phyloP scores from a whole-genome alignment of 1,139 yeast genomes.

The Zygotorulaspora mrakii region DNA sequence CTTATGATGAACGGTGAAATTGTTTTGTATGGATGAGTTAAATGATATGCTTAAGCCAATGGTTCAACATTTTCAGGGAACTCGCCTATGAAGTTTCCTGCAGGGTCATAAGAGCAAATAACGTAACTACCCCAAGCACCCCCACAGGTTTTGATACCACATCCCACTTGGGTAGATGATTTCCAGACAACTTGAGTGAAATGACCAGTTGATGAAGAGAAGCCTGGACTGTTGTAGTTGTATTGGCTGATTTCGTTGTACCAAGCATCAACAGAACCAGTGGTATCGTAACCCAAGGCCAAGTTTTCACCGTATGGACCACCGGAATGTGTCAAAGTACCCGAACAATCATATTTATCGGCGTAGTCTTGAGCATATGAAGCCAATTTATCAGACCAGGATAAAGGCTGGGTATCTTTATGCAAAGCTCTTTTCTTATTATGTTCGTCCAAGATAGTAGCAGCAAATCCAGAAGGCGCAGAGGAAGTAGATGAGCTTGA shows the following conservation, averaged over 20 bases:
- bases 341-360: slow-evolving; percentile 64
- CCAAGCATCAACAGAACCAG: slow-evolving; percentile 79
- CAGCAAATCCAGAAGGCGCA: slow-evolving; percentile 30
- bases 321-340: slow-evolving; percentile 66
- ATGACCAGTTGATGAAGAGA: slow-evolving; percentile 54
- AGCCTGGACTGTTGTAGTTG: slow-evolving; percentile 47
- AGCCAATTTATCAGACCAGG: slow-evolving; percentile 65
- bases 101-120: slow-evolving; percentile 57
- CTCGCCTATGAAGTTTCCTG: slow-evolving; percentile 54
- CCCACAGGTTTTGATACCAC: slow-evolving; percentile 56
- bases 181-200: slow-evolving; percentile 89
- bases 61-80: slow-evolving; percentile 36
- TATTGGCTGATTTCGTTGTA: slow-evolving; percentile 63
- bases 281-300: slow-evolving; percentile 62
- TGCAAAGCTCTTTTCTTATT: slow-evolving; percentile 66
- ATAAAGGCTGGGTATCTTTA: slow-evolving; percentile 49
- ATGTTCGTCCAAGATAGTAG: slow-evolving; percentile 52
- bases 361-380: slow-evolving; percentile 69
- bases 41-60: slow-evolving; percentile 13
- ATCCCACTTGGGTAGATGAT: slow-evolving; percentile 62
- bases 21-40: too few species aligned
- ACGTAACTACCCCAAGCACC: slow-evolving; percentile 51
- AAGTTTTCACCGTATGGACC: slow-evolving; percentile 85
- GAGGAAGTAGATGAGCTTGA: slow-evolving; percentile 18
- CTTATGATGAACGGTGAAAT: too few species aligned